These are phyloP conservation scores for Xerocomellus intermedius DNA, from an alignment of 768 basidiomycete species.

Conservation along the genomic window DNA sequence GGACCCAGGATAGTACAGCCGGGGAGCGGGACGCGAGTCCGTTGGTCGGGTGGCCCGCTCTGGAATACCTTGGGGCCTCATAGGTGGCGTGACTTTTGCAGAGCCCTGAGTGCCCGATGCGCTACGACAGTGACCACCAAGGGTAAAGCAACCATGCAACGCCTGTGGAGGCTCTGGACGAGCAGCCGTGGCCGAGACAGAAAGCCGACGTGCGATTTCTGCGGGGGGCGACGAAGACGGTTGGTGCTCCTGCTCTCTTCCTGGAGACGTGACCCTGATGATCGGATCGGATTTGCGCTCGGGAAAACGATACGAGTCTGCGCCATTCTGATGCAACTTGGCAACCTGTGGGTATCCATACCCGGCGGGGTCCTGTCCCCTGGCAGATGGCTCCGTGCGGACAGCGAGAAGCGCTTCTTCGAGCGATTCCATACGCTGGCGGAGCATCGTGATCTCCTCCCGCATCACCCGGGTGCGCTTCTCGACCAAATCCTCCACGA, in stretches of 20 bases:
- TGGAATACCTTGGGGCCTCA: constrained; percentile 15
- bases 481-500: constrained; percentile 61
- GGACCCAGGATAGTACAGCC: constrained; percentile 22
- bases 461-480: constrained; percentile 55
- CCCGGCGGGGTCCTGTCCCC: constrained; percentile 12
- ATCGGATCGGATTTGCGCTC: constrained; percentile 35
- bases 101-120: constrained; percentile 11
- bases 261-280: constrained; percentile 42
- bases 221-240: constrained; percentile 46
- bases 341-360: constrained; percentile 19
- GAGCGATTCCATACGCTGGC: constrained; percentile 65
- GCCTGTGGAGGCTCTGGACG: constrained; percentile 43
- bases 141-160: constrained; percentile 15
- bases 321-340: constrained; percentile 41
- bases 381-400: constrained; percentile 22
- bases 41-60: constrained; percentile 24
- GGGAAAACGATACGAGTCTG: constrained; percentile 48
- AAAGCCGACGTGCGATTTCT: constrained; percentile 47
- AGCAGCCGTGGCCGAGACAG: constrained; percentile 40
- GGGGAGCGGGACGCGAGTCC: constrained; percentile 21
- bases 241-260: constrained; percentile 38
- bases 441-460: constrained; percentile 59
- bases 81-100: constrained; percentile 21
- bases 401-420: constrained; percentile 45
- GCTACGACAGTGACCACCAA: constrained; percentile 21